A percentile compares a stretch with the other conserved stretches of the same genome.
Conservation (phyloP, 257 asterid genomes). For the Ocimum tenuiflorum region DNA sequence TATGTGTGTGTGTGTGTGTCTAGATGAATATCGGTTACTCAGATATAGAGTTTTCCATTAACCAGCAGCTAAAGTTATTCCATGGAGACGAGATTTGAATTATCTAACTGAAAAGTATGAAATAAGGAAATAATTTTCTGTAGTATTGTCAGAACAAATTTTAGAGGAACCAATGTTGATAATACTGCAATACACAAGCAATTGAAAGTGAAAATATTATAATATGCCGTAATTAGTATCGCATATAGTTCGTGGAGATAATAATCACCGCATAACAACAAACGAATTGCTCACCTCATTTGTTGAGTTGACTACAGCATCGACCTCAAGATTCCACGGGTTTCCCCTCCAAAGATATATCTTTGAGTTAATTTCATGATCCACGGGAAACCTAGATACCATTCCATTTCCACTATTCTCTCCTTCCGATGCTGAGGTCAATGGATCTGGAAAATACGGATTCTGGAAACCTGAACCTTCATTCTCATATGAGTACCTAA, state of each 20-base stretch:
- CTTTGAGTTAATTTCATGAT: constrained; percentile 67
- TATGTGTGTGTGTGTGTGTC: neutral
- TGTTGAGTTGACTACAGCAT: constrained; percentile 87
- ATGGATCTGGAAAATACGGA: constrained; percentile 64
- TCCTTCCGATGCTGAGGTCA: constrained; percentile 57
- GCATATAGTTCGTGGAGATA: constrained; percentile 13
- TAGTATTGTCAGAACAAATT: neutral
- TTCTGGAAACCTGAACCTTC: constrained; percentile 53
- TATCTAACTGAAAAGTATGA: neutral
- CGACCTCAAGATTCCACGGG: constrained; percentile 96
- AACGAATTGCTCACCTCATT: constrained; percentile 61
- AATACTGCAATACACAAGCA: neutral
- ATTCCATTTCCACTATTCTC: constrained; percentile 57
- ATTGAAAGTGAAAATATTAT: neutral
- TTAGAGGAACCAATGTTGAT: neutral
- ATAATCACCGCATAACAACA: neutral
- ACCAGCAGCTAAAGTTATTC: neutral
- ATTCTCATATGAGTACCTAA: constrained; percentile 54
- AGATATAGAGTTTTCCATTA: neutral
- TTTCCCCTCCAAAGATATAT: constrained; percentile 92
- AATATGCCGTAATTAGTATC: neutral
- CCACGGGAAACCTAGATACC: constrained; percentile 70
- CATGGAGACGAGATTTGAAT: neutral
- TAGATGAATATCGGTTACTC: neutral
- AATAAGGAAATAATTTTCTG: neutral